Conservation (phyloP, 129 eudicot species). For the Escallonia rubra region DNA sequence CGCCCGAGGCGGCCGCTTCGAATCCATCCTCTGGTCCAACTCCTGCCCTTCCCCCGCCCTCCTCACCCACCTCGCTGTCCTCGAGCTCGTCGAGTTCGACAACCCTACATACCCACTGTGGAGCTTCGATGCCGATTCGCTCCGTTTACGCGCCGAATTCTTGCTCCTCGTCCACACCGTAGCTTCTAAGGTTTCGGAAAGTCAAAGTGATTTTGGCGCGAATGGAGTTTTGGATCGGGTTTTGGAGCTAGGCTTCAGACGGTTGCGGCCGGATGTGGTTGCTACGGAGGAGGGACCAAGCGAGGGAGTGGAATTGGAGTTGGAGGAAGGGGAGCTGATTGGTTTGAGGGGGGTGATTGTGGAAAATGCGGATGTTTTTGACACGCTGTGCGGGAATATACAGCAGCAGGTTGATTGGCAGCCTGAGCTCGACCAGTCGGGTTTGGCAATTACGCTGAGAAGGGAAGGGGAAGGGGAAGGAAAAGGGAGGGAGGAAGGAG, state of each 20-base stretch:
- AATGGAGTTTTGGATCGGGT: conserved; percentile 37
- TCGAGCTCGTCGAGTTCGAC: conserved; percentile 66
- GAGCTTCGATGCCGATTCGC: conserved; percentile 38
- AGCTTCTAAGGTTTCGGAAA: conserved; percentile 42
- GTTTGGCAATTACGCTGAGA: conserved; percentile 43
- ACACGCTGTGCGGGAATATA: conserved; percentile 63
- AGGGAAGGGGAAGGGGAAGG: conserved; percentile 41
- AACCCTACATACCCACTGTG: conserved; percentile 50
- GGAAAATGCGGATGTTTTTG: conserved; percentile 63
- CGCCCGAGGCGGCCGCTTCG: conserved; percentile 56
- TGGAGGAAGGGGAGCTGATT: conserved; percentile 56
- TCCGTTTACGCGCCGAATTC: conserved; percentile 70
- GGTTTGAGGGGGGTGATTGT: conserved; percentile 54
- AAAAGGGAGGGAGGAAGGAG: conserved; percentile 35
- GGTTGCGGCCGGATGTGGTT: conserved; percentile 70
- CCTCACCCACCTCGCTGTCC: conserved; percentile 59
- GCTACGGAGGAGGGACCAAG: conserved; percentile 27
- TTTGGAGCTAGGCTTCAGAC: conserved; percentile 51
- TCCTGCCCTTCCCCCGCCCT: conserved; percentile 65
- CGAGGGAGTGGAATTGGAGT: conserved; percentile 24
- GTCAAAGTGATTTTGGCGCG: conserved; percentile 8
- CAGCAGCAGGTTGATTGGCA: conserved; percentile 42
- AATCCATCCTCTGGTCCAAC: conserved; percentile 44
- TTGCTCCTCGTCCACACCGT: conserved; percentile 56
- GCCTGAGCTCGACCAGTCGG: conserved; percentile 44